Base-by-base conservation (phyloP, 164 flowering plant genomes). In the Tetracentron sinense region DNA sequence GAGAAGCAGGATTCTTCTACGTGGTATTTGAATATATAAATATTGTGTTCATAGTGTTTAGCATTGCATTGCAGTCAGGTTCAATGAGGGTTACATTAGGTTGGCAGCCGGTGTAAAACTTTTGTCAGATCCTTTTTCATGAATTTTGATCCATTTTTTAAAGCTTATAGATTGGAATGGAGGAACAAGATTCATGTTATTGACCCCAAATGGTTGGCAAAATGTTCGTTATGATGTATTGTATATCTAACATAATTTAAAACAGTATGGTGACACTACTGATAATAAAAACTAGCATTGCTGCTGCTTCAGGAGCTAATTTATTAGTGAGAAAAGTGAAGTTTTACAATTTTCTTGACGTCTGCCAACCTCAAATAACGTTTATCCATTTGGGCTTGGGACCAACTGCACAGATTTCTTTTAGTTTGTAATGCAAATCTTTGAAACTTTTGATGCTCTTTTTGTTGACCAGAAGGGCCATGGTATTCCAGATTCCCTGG, bases 1-100 rank as follows among this genome's bases (percentile, higher is more conserved):
- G 78, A 75, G 88, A 87, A 58, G 82, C 87, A 20, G 98, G 98
- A 10, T 90, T 93, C 76, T 93, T 93, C 75, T 93, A 90, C 68
- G 98, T 85, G 96, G 98, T 93, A 85, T 38, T 50, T 66, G 26
- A 60, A 16, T 8, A 48, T 12, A 23, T 29, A 28, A 3, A 3
- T 11, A 48, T 22, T 15, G 6, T 4, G 16, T 7, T 53, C 27
- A 19, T 27, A 53, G 16, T n/a, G n/a, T 25, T 26, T 52, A 23
- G 7, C 26, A 26, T 53, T 6, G 16, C 8, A 8, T 4, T 38
- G 11, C 44, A 12, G 14, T 38, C 11, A 3, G n/a, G n/a, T n/a
- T n/a, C n/a, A n/a, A n/a, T n/a, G n/a, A n/a, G n/a, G n/a, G n/a
- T n/a, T n/a, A n/a, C n/a, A n/a, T n/a, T n/a, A n/a, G n/a, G n/a